Evolutionary conservation across 1,284 basidiomycete genomes (phyloP), one percentile per base, ranked within the genome.

Genomic region (Afroboletus lepidellus): DNA sequence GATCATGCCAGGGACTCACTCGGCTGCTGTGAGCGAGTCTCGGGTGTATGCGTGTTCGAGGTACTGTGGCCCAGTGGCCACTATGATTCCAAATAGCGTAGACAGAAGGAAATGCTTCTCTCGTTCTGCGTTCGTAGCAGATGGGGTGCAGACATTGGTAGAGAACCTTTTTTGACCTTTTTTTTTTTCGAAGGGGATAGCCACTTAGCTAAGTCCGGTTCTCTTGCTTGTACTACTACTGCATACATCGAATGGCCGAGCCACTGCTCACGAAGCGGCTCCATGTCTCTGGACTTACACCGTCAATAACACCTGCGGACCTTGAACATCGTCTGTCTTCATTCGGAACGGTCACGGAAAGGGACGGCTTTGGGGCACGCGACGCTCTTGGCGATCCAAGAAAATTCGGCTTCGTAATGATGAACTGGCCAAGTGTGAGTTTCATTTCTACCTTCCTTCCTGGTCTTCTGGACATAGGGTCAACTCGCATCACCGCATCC

Each of bases 31-130:
- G 50, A 98, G 89, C 0, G 90, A 87, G 73, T 98, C 94, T 43
- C 95, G 83, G 29, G 98, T 89, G 70, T 98, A 99, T 4, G 95
- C 96, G 33, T 94, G 80, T 69, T 99, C 96, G 24, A 98, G 85
- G 66, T 95, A 97, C 66, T 98, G 94, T 23, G 99, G 77, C 2
- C n/a, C n/a, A n/a, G n/a, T n/a, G n/a, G 90, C 83, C 47, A 96
- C 88, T 54, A 98, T 86, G 63, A 98, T 90, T 24, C 91, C 90
- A 65, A 92, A 99, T 6, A 99, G 77, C 8, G 94, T 98, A 1
- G 93, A 90, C 33, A 94, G 79, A 30, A 91, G 88, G 62, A 91
- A 94, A 65, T 90, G 90, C 61, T 84, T 86, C 69, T 98, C 96
- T 54, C 96, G 79, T 67, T 97, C 93, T 8, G 90, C 79, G 64